A percentile compares a stretch with the other conserved stretches of the same genome.
Conservation (phyloP, 495 filamentous ascomycete genomes). For the Friedmanniomyces simplex region DNA sequence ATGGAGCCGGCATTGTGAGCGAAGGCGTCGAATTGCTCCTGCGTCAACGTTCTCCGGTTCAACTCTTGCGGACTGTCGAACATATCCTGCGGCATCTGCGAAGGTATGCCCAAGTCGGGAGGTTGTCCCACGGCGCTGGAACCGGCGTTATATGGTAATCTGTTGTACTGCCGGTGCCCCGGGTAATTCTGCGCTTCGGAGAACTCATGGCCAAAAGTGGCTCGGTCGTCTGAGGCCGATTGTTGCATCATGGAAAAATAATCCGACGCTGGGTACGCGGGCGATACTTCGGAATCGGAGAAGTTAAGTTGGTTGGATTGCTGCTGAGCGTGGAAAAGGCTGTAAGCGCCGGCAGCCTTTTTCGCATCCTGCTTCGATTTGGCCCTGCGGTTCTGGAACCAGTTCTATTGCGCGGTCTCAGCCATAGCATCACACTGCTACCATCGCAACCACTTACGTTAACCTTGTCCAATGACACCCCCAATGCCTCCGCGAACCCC, state of each 20-base stretch:
- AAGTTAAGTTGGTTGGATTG: background rate
- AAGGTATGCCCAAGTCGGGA: background rate
- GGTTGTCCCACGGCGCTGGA: background rate
- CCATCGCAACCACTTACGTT: constrained; percentile 26
- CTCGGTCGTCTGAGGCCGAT: background rate
- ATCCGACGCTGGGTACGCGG: constrained; percentile 5
- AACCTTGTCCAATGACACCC: constrained; percentile 35
- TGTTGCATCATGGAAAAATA: constrained; percentile 17
- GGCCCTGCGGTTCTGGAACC: constrained; percentile 37
- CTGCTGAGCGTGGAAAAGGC: constrained; percentile 3
- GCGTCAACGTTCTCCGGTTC: constrained; percentile 18
- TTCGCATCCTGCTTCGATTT: constrained; percentile 37
- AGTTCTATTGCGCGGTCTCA: constrained; percentile 28
- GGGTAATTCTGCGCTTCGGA: constrained; percentile 3
- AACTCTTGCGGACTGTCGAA: constrained; percentile 17
- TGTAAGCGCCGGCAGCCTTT: constrained; percentile 19
- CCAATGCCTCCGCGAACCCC: constrained; percentile 30
- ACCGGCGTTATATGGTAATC: background rate
- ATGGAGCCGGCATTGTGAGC: background rate
- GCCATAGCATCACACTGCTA: background rate
- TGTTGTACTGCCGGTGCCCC: background rate
- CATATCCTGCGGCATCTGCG: background rate
- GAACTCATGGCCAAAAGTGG: background rate
- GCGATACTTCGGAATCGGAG: constrained; percentile 12
- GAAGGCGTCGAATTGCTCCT: constrained; percentile 19